Base-by-base conservation (phyloP, 768 basidiomycete species). In the Phaeotremella fagi region DNA sequence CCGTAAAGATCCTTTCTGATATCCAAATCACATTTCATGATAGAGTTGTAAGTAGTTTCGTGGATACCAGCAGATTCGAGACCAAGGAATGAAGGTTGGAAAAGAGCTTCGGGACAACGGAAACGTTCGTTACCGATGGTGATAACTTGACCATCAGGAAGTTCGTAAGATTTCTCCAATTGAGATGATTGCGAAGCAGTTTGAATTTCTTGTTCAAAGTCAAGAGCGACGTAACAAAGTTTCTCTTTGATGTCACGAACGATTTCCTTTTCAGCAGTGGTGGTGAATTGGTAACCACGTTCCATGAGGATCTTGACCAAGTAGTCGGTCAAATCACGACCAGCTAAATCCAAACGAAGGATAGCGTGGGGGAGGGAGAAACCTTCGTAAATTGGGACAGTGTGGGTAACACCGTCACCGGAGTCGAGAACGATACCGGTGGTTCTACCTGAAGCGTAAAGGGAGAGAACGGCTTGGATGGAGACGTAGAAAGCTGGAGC, bases 221-320 rank as follows among this genome's bases (percentile, higher is more conserved):
- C 90, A 57, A 91, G 82, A 33, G 90, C 90, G 60, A 94, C 90
- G 73, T 92, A 92, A 76, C 90, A 91, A 25, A 92, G 83, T 81
- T 90, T 90, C 82, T 90, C 89, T 81, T 95, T 95, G 81, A 95
- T 92, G 75, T 94, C 91, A 55, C 91, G 82, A 64, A 94, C 91
- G 54, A 95, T 90, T 83, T 91, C 90, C 69, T 84, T 82, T 78
- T 90, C 90, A 31, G 88, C 90, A 12, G 88, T 86, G 59, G 90
- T 94, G 64, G 88, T 91, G 82, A 95, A 94, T 16, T 83, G 81
- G 77, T 95, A 92, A 11, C 91, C 91, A 69, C 91, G 84, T 77
- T 95, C 90, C 75, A 82, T 85, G 52, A 75, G 55, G 57, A 70
- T 68, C 64, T 71, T 71, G 68, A 71, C 61, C 51, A 73, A 59